Conservation (phyloP, 129 eudicot genomes). For the Arctium lappa region DNA sequence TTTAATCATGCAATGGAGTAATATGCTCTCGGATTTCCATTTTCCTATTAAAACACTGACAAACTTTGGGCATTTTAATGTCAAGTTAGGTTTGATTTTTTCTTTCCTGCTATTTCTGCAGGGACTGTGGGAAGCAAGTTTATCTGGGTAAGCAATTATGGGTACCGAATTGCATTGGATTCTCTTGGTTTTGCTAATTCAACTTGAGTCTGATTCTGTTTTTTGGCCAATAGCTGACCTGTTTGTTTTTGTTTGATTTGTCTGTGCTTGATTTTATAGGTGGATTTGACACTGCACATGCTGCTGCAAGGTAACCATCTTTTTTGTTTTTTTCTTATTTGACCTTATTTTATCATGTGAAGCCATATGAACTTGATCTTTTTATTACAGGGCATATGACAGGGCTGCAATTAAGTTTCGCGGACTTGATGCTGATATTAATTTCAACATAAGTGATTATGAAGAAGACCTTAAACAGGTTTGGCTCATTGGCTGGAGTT, state of each 20-base stretch:
- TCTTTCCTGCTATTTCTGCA: slow-evolving; percentile 31
- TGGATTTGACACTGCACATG: slow-evolving; percentile 51
- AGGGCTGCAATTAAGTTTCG: slow-evolving; percentile 88
- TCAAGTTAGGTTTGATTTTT: neutral
- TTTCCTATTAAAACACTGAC: neutral
- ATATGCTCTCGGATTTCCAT: neutral
- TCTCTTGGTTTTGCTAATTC: slow-evolving; percentile 1
- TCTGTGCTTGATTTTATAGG: slow-evolving; percentile 39
- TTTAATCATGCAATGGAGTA: slow-evolving; percentile 8
- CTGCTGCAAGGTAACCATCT: slow-evolving; percentile 38
- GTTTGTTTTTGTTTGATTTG: slow-evolving; percentile 18
- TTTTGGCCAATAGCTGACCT: slow-evolving; percentile 2
- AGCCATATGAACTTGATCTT: slow-evolving; percentile 2
- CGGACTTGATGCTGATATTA: slow-evolving; percentile 74
- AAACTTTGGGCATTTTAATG: slow-evolving; percentile 1
- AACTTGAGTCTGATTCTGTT: slow-evolving; percentile 9
- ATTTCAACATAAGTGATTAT: slow-evolving; percentile 62
- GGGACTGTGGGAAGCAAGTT: slow-evolving; percentile 90
- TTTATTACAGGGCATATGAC: slow-evolving; percentile 62
- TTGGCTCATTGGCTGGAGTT: slow-evolving; percentile 10
- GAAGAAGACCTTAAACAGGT: slow-evolving; percentile 75
- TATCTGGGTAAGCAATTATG: slow-evolving; percentile 54
- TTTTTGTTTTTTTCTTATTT: slow-evolving; percentile 1
- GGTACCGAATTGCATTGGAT: slow-evolving; percentile 19
- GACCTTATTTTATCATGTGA: slow-evolving; percentile 12